Conservation (phyloP, 352 stramenopile species). For the Globisporangium nunn region DNA sequence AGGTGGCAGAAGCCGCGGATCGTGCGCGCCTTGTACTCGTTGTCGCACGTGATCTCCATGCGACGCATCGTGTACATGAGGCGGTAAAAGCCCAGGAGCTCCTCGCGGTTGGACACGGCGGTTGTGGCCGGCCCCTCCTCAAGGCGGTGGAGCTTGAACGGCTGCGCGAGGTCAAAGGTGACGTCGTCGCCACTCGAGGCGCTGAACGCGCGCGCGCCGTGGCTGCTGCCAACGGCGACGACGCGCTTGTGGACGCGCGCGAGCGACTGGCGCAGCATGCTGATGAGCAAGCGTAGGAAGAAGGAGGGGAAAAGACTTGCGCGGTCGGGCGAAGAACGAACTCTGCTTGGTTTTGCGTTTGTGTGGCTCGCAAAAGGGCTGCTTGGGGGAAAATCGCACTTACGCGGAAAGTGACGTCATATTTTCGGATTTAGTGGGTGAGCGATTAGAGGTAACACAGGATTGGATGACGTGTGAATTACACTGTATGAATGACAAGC, state of each 20-base stretch:
- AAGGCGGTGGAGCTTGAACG: conserved; percentile 81
- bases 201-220: conserved; percentile 47
- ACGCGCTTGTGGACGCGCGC: conserved; percentile 21
- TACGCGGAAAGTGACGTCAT: too few relatives aligned
- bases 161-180: conserved; percentile 60
- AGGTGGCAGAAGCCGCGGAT: conserved; percentile 99
- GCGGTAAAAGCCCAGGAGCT: conserved; percentile 95
- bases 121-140: conserved; percentile 55
- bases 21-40: conserved; percentile 98
- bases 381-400: too few relatives aligned
- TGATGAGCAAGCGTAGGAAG: background rate
- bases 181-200: conserved; percentile 34
- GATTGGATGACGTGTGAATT: too few relatives aligned
- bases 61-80: conserved; percentile 99
- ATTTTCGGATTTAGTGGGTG: too few relatives aligned
- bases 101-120: conserved; percentile 90
- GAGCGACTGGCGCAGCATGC: conserved; percentile 59
- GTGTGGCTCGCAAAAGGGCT: too few relatives aligned
- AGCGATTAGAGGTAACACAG: too few relatives aligned
- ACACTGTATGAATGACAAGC: too few relatives aligned
- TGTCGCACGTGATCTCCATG: conserved; percentile 99
- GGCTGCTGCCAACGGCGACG: too few relatives aligned
- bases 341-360: background rate
- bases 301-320: background rate
- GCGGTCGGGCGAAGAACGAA: background rate